Base-by-base conservation (phyloP, 176 grass and related monocot species). In the Canna indica region DNA sequence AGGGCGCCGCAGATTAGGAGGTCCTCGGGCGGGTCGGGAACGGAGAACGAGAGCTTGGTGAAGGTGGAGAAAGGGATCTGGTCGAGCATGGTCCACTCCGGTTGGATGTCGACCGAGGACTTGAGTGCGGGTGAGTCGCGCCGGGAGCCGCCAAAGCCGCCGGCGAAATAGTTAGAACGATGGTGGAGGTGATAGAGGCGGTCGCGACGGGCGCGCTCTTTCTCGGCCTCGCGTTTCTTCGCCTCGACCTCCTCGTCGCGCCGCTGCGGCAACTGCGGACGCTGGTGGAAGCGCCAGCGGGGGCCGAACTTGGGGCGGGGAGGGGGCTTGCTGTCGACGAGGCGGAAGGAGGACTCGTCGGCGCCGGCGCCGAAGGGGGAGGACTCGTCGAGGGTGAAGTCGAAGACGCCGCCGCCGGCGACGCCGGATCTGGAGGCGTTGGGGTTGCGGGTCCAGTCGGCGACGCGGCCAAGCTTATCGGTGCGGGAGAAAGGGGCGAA, bases 61-160 rank as follows among this genome's bases (percentile, higher is more conserved):
- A 67, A 67, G 64, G 64, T 67, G 36, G 34, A 67, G 64, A 69
- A 69, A 27, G 67, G 67, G 33, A 46, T 69, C 67, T 69, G 67
- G 1, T 69, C 38, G 67, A 69, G 67, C 67, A 69, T 69, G 24
- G 38, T 69, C 39, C 67, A 69, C 34, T 69, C 67, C 11, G 67
- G 67, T 8, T 69, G 38, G 38, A 69, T 69, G 39, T 46, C 38
- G 67, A 69, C 24, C 36, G 67, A 69, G 5, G 67, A 69, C 67
- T 69, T 69, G 8, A 47, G 67, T 9, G n/a, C 24, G 42, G 67
- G 3, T 9, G 38, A 28, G 38, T 69, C 67, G 25, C 67, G 39
- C 5, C 67, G 67, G 5, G 0, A 24, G 64, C 34, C 64, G 1
- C 20, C 31, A 14, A 1, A 11, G 9, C 30, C 30, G 16, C 28